Evolutionary conservation across 192 early-diverging fungal genomes (phyloP).

Genomic region (Podila epigama): DNA sequence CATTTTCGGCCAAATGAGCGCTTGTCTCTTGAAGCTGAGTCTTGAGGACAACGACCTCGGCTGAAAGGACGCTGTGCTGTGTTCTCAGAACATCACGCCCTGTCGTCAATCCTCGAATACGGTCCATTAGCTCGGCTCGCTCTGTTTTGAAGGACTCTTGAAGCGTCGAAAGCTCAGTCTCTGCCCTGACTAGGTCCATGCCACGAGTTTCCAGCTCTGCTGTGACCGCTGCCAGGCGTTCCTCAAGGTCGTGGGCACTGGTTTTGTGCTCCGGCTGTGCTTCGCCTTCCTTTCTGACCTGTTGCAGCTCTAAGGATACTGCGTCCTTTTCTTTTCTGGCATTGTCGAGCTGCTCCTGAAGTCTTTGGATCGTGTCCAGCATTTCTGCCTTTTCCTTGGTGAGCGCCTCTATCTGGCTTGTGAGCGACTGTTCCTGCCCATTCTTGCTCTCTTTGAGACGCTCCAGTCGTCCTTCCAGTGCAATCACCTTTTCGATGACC

Average conservation of each 20-base stretch:
- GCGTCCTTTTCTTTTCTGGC: neutral
- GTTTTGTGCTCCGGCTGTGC: neutral
- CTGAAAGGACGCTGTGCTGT: neutral
- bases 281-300: neutral
- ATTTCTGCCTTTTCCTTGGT: constrained; percentile 3
- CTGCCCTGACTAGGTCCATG: constrained; percentile 16
- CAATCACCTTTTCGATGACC: constrained; percentile 27
- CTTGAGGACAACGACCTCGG: constrained; percentile 14
- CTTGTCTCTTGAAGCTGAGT: neutral
- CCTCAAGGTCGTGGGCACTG: constrained; percentile 8
- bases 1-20: neutral
- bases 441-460: constrained; percentile 25
- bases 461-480: constrained; percentile 25
- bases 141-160: constrained; percentile 5
- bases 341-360: constrained; percentile 1
- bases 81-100: constrained; percentile 10
- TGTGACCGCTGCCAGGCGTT: neutral
- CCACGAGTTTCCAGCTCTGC: constrained; percentile 13
- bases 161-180: neutral
- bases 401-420: constrained; percentile 25
- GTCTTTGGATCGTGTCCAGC: neutral
- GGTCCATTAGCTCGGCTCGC: constrained; percentile 1
- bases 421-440: constrained; percentile 37
- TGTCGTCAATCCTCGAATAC: constrained; percentile 11
- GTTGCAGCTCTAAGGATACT: neutral